A percentile compares a stretch with the other conserved stretches of the same genome.
Evolutionary conservation across 257 asterid genomes (phyloP).

Genomic region (Nicotiana tabacum): DNA sequence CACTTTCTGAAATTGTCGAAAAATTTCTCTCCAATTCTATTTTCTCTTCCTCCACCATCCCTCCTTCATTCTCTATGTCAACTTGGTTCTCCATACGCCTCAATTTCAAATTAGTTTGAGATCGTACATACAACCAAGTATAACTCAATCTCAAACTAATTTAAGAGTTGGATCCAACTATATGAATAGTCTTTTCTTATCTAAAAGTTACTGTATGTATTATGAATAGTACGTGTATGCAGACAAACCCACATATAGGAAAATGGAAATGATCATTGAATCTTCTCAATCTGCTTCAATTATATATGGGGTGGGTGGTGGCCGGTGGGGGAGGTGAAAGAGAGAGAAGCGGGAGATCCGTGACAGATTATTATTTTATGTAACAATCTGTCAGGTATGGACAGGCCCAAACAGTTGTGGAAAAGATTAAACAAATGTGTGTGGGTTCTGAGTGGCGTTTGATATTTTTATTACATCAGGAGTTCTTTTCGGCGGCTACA

Average conservation of each 20-base stretch:
- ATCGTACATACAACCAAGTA: too few relatives aligned
- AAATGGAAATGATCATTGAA: background rate
- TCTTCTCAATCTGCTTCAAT: background rate
- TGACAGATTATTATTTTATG: background rate
- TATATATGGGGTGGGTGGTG: background rate
- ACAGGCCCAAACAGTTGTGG: background rate
- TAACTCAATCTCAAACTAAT: too few relatives aligned
- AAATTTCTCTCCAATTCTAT: conserved; percentile 39
- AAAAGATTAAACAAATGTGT: background rate
- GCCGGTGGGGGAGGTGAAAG: background rate
- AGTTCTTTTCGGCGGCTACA: background rate
- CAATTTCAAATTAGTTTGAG: background rate
- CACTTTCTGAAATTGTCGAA: conserved; percentile 15
- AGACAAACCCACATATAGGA: background rate
- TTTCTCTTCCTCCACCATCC: conserved; percentile 16
- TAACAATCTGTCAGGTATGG: background rate
- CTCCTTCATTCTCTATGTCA: conserved; percentile 51
- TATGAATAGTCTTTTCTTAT: too few relatives aligned
- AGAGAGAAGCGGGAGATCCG: conserved; percentile 2
- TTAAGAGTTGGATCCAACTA: too few relatives aligned
- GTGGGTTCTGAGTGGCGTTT: background rate
- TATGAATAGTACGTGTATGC: conserved; percentile 6
- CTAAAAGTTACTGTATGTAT: background rate
- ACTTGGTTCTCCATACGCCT: conserved; percentile 17
- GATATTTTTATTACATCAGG: background rate